These are phyloP conservation scores for Botrytis pseudocinerea DNA, from an alignment of 2,329 filamentous ascomycete genomes.

Conservation along the genomic window DNA sequence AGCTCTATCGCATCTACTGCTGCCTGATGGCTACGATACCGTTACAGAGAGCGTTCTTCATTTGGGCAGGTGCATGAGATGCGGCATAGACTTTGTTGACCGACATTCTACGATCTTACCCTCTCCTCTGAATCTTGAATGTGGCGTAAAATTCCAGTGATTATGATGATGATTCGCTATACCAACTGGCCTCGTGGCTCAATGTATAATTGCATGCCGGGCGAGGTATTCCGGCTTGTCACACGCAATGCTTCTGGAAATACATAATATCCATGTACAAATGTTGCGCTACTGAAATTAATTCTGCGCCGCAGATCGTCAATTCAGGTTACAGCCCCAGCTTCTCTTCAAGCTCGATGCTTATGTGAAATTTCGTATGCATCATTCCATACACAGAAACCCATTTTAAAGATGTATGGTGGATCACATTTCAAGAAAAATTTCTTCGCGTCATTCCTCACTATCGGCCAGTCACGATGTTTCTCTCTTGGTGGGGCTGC, in stretches of 20 bases:
- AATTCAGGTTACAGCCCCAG: not conserved
- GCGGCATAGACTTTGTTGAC: not conserved
- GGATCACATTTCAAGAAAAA: conserved; percentile 11
- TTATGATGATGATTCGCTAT: not conserved
- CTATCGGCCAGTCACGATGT: not conserved
- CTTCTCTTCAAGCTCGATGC: not conserved
- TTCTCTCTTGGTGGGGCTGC: conserved; percentile 7
- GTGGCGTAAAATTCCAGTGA: not conserved
- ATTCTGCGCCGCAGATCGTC: not conserved
- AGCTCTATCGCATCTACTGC: not conserved
- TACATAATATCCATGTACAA: conserved; percentile 1
- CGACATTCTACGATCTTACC: not conserved
- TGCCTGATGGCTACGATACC: conserved; percentile 7
- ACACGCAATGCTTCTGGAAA: not conserved
- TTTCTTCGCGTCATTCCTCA: conserved; percentile 11
- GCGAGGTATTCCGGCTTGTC: conserved; percentile 6
- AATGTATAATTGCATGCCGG: conserved; percentile 2
- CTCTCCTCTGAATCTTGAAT: not conserved
- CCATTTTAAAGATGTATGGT: not conserved
- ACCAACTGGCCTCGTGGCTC: not conserved
- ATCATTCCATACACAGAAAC: not conserved
- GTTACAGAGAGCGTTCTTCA: not conserved
- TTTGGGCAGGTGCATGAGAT: conserved; percentile 16
- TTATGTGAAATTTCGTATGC: conserved; percentile 6
- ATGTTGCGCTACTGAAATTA: not conserved